Evolutionary conservation across 257 asterid species (phyloP).

Genomic region (Cordia subcordata): DNA sequence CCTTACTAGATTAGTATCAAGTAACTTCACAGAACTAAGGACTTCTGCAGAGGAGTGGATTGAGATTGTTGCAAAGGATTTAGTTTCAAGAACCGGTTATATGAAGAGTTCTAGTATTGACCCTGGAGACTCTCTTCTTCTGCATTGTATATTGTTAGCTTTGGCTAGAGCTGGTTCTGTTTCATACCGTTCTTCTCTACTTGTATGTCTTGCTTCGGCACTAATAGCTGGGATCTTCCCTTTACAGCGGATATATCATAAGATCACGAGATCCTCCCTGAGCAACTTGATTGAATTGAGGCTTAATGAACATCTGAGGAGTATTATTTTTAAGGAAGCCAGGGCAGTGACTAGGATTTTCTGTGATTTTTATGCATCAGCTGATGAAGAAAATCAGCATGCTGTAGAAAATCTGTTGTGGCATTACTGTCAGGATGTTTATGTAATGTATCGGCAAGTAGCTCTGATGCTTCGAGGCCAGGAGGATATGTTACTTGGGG

Average conservation of each 20-base stretch:
- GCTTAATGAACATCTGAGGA: conserved; percentile 41
- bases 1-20: conserved; percentile 59
- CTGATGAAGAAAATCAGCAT: conserved; percentile 50
- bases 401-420: conserved; percentile 66
- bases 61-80: conserved; percentile 39
- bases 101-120: conserved; percentile 19
- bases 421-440: conserved; percentile 68
- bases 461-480: conserved; percentile 43
- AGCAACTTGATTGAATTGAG: conserved; percentile 23
- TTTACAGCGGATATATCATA: conserved; percentile 40
- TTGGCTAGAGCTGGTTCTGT: conserved; percentile 65
- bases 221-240: conserved; percentile 74
- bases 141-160: conserved; percentile 69
- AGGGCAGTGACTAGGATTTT: conserved; percentile 74
- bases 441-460: conserved; percentile 62
- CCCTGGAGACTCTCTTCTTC: conserved; percentile 34
- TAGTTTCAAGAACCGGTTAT: conserved; percentile 33
- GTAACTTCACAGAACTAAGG: conserved; percentile 41
- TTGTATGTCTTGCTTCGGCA: conserved; percentile 54
- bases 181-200: conserved; percentile 49
- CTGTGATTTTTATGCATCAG: conserved; percentile 71
- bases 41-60: conserved; percentile 48
- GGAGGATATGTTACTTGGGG: conserved; percentile 40
- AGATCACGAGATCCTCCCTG: conserved; percentile 35
- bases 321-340: conserved; percentile 72